Conservation (phyloP, 1,139 yeast species). For the Spencermartinsiella ligniputridi region DNA sequence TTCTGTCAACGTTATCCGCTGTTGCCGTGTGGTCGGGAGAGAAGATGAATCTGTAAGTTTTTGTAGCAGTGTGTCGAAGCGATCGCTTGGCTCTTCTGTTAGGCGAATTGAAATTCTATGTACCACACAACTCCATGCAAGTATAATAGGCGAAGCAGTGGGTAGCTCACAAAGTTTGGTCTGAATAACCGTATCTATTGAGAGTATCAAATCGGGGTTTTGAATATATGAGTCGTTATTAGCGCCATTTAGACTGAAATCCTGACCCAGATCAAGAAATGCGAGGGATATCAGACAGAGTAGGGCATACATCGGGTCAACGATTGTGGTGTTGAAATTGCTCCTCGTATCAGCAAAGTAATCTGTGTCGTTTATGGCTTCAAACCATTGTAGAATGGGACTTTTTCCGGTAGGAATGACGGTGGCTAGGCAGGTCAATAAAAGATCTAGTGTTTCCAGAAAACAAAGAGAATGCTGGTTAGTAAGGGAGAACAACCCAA, state of each 20-base stretch:
- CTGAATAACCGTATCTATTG: constrained; percentile 38
- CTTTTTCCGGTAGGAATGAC: constrained; percentile 27
- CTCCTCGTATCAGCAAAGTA: constrained; percentile 35
- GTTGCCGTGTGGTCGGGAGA: neutral
- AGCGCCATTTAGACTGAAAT: constrained; percentile 21
- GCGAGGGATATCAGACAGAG: constrained; percentile 28
- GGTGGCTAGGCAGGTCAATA: constrained; percentile 26
- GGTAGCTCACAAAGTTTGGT: constrained; percentile 24
- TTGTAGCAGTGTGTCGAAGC: constrained; percentile 27
- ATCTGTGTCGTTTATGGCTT: constrained; percentile 42
- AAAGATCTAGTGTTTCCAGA: constrained; percentile 27
- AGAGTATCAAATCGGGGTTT: constrained; percentile 41
- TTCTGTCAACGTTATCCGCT: constrained; percentile 5
- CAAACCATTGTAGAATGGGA: constrained; percentile 52
- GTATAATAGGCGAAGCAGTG: constrained; percentile 49
- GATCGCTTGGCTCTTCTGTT: constrained; percentile 37
- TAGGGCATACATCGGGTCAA: constrained; percentile 32
- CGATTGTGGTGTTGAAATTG: constrained; percentile 41
- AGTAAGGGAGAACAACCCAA: too few relatives aligned
- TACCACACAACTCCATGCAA: constrained; percentile 68
- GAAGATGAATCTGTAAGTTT: constrained; percentile 18
- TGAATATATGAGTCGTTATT: constrained; percentile 38
- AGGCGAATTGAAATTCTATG: constrained; percentile 51
- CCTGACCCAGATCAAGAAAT: constrained; percentile 32
- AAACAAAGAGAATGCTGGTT: constrained; percentile 3